Evolutionary conservation across 108 stramenopile genomes (phyloP).

Genomic region (Nitzschia sp.): DNA sequence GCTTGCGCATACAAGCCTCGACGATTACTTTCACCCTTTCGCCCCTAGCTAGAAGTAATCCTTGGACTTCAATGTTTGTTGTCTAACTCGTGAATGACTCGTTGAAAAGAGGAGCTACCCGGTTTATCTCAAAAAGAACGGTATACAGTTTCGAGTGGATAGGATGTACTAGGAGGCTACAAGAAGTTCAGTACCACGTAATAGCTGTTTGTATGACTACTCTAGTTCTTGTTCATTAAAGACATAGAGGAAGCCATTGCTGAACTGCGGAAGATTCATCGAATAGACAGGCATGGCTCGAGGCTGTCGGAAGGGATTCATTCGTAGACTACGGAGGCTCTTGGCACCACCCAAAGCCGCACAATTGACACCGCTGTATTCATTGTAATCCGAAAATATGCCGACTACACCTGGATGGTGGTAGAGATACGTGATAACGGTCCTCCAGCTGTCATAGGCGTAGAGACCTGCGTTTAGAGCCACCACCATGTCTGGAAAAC

Average conservation of each 20-base stretch:
- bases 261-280: constrained; percentile 90
- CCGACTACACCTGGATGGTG: constrained; percentile 60
- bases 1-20: too few relatives aligned
- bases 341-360: constrained; percentile 73
- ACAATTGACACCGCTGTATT: constrained; percentile 82
- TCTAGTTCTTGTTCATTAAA: constrained; percentile 78
- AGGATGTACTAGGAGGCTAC: too few relatives aligned
- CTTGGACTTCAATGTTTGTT: too few relatives aligned
- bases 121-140: too few relatives aligned
- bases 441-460: constrained; percentile 86
- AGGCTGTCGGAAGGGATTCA: constrained; percentile 90
- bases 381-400: constrained; percentile 91
- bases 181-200: too few relatives aligned
- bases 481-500: constrained; percentile 86
- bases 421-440: constrained; percentile 69
- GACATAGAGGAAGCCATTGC: constrained; percentile 87
- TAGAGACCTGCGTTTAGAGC: constrained; percentile 87
- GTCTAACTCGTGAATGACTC: too few relatives aligned
- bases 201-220: too few relatives aligned
- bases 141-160: too few relatives aligned
- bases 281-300: constrained; percentile 86
- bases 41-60: too few relatives aligned
- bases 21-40: too few relatives aligned
- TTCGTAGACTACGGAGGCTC: constrained; percentile 53
- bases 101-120: too few relatives aligned